A percentile compares a stretch with the other conserved stretches of the same genome.
phyloP scores from a whole-genome alignment of 805 yeast genomes.

The Helenozyma baotianmanensis region DNA sequence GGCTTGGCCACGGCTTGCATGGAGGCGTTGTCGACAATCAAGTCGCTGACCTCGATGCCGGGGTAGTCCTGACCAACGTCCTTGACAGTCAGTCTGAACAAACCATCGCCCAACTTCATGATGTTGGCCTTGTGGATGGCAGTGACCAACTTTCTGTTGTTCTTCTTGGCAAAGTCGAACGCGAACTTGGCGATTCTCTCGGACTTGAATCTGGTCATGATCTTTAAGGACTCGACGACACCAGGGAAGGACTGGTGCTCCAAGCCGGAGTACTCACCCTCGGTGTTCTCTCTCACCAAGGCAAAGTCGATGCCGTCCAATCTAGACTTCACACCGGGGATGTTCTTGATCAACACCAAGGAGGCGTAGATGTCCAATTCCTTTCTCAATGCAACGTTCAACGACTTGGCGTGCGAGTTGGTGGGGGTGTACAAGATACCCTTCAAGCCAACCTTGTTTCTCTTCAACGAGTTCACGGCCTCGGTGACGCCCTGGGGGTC shows the following conservation, averaged over 20 bases:
- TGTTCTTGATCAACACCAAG: conserved; percentile 85
- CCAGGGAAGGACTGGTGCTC: conserved; percentile 98
- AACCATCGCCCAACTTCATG: conserved; percentile 98
- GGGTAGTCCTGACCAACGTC: conserved; percentile 83
- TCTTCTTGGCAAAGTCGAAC: conserved; percentile 88
- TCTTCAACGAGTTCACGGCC: conserved; percentile 86
- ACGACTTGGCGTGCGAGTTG: conserved; percentile 70
- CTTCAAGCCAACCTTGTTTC: conserved; percentile 95
- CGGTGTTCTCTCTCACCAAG: conserved; percentile 96
- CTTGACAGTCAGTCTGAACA: conserved; percentile 90
- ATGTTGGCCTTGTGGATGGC: conserved; percentile 99
- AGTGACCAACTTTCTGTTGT: conserved; percentile 87
- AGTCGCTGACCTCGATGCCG: conserved; percentile 75
- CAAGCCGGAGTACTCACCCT: conserved; percentile 97
- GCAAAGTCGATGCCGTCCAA: conserved; percentile 87
- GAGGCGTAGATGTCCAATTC: conserved; percentile 95
- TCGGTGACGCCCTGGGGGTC: conserved; percentile 61
- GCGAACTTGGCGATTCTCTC: conserved; percentile 98
- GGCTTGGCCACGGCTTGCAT: conserved; percentile 99
- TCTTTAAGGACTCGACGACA: conserved; percentile 94
- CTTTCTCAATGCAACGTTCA: conserved; percentile 95
- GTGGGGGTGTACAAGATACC: conserved; percentile 93
- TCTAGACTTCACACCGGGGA: conserved; percentile 91
- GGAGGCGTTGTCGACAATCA: conserved; percentile 97
- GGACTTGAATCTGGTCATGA: conserved; percentile 88